Base-by-base conservation (phyloP, 2,329 filamentous ascomycete genomes). In the Aureobasidium namibiae region DNA sequence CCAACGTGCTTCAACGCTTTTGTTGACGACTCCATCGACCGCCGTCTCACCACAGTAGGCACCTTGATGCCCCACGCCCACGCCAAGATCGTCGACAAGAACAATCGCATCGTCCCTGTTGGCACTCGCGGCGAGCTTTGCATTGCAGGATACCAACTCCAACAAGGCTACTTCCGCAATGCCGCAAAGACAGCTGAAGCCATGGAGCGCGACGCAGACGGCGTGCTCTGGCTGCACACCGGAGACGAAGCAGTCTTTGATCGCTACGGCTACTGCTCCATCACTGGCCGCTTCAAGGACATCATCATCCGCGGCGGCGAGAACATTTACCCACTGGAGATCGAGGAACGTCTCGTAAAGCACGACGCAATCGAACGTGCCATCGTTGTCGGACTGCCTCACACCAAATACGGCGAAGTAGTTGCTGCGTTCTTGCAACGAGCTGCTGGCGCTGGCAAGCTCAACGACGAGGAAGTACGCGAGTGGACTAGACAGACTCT, bases 1-100 rank as follows among this genome's bases (percentile, higher is more conserved):
- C 89, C 89, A 0, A 90, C 88, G 0, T 89, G 87, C 72, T 92
- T 92, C 77, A 92, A 90, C 65, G 86, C 89, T 11, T 86, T 88
- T 67, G 88, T 86, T 0, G 83, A 87, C 61, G 89, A 92, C 70
- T 80, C 83, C 1, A 81, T 90, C 52, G 76, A 84, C 63, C 79
- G 78, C 39, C 80, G 87, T 38, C 76, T 92, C 26, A 83, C 81
- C 1, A 91, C 88, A 0, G 89, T 92, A 0, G 89, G 89, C 2
- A 87, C 84, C 16, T 75, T 92, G 46, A 83, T 92, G 76, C 89
- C 89, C 3, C 88, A 92, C 67, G 74, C 73, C 18, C 80, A 82
- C 39, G 88, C 89, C 53, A 95, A 94, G 75, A 88, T 92, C 63
- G 83, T 92, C 24, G 84, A 90, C 67, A 76, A 80, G 31, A 77